Base-by-base conservation (phyloP, 805 yeast genomes). In the Metschnikowia shivogae region DNA sequence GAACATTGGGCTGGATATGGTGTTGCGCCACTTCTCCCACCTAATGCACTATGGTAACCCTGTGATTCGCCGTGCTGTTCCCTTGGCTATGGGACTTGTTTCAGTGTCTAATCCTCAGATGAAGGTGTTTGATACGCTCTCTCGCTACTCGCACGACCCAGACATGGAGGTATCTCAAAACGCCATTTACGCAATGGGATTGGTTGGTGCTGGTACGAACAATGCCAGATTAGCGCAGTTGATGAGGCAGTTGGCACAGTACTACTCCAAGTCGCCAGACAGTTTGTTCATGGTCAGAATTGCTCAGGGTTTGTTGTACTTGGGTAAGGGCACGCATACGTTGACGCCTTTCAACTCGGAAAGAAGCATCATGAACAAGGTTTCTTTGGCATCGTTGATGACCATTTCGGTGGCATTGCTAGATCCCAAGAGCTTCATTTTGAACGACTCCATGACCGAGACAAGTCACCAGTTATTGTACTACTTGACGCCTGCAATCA, bases 171-270 rank as follows among this genome's bases (percentile, higher is more conserved):
- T 93, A 44, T 96, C 98, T 6, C 84, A 84, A 63, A 93, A 90
- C 62, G 89, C 99, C 17, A 89, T 93, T 52, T 92, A 88, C 59
- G 83, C 96, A 36, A 90, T 93, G 98, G 99, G 99, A 44, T 71
- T 93, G 51, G 95, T 92, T 56, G 99, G 99, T 63, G 93, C 98
- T 17, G 99, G 99, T 68, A 93, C 99, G 26, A 92, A 93, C 68
- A 93, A 93, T 63, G 99, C 99, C 6, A 85, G 99, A 71, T 76
- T 93, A 53, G 98, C 98, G 3, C 99, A 93, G 71, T 76, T 93
- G 52, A 77, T 93, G 60, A 81, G 99, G 66, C 98, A 93, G 67
- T 77, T 93, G 57, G 98, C 99, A 1, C 82, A 88, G 44, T 93
- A 93, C 65, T 95, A 93, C 64, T 78, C 86, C 43, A 86, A 90